Evolutionary conservation across 2,329 filamentous ascomycete genomes (phyloP).

Genomic region (Huntiella moniliformis): DNA sequence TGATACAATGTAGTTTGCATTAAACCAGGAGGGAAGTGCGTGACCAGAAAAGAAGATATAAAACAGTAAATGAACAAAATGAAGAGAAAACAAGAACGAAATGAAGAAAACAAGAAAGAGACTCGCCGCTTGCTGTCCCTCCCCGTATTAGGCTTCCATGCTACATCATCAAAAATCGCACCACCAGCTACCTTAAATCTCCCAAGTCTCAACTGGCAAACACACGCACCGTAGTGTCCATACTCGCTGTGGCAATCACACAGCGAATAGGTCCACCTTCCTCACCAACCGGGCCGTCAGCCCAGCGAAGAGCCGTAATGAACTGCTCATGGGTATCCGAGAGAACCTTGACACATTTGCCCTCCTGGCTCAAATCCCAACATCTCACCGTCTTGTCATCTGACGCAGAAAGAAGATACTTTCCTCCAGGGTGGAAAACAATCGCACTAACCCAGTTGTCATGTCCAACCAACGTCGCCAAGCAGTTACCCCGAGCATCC

Average conservation of each 20-base stretch:
- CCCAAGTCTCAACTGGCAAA: conserved; percentile 39
- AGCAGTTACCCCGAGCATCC: conserved; percentile 66
- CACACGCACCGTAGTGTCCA: conserved; percentile 60
- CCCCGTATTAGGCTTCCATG: neutral
- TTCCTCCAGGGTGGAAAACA: conserved; percentile 80
- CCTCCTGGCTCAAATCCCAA: conserved; percentile 85
- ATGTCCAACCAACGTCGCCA: conserved; percentile 72
- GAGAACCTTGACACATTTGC: conserved; percentile 71
- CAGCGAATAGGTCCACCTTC: conserved; percentile 44
- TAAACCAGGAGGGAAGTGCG: too few relatives aligned
- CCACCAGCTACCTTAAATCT: neutral
- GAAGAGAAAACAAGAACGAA: neutral
- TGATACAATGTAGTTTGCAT: too few relatives aligned
- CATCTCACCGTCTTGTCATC: conserved; percentile 88
- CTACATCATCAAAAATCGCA: neutral
- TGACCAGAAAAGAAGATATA: neutral
- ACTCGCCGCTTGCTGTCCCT: neutral
- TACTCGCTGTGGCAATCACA: conserved; percentile 68
- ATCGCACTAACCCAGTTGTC: conserved; percentile 86
- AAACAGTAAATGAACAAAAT: neutral
- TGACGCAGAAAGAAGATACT: conserved; percentile 67
- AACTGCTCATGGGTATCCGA: conserved; percentile 67
- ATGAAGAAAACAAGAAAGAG: neutral
- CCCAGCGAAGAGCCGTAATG: conserved; percentile 74
- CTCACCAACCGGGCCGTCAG: conserved; percentile 36